Base-by-base conservation (phyloP, 305 asterid genomes). In the Euphrasia arctica region DNA sequence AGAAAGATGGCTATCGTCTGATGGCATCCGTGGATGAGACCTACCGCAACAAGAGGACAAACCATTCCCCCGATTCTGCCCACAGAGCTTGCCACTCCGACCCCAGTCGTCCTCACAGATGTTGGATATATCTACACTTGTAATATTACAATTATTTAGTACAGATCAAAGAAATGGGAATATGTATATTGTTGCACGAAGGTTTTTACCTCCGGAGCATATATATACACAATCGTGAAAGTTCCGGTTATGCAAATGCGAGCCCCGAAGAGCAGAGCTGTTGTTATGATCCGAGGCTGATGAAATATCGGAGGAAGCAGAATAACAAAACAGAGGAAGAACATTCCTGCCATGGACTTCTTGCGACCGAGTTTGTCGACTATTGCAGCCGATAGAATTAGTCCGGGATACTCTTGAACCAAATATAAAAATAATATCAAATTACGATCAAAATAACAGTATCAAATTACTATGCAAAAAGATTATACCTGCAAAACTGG, bases 1-100 rank as follows among this genome's bases (percentile, higher is more conserved):
- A 88, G 75, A 63, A 78, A 14, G 47, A 88, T 74, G 47, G 93
- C 90, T 71, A 73, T 48, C 25, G 82, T 71, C 71, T 82, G 90
- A 74, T 88, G 87, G 64, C 91, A 88, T 60, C 81, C 83, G 68
- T 82, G 89, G 59, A 85, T 75, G 62, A 88, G 82, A 54, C 89
- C 74, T 3, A 88, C 89, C 15, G 90, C 89, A 14, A 85, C 89
- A 9, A 85, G 82, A 34, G 95, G 95, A 55, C 95, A 88, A 61
- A 88, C 54, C 78, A 88, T 85, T 43, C 96, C 93, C 15, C 96
- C 93, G 45, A 88, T 80, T 76, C 91, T 85, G 11, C 87, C 93
- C 22, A 85, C 79, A 1, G 93, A 80, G 72, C 89, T 85, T 4
- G 91, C 93, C 42, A 69, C 77, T 62, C 96, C 94, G 56, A 82